Base-by-base conservation (phyloP, 768 basidiomycete species). In the Daedaleopsis sinensis region DNA sequence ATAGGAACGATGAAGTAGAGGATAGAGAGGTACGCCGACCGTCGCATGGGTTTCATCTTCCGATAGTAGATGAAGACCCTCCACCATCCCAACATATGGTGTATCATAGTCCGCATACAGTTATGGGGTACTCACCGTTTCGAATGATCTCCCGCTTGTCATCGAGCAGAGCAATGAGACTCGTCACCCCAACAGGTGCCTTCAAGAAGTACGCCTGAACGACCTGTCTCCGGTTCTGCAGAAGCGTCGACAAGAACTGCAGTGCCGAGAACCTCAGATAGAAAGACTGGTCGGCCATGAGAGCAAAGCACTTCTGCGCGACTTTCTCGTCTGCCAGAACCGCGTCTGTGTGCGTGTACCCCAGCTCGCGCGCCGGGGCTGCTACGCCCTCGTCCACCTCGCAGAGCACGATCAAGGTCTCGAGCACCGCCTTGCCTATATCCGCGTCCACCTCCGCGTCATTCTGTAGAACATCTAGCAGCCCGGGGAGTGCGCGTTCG, bases 131-230 rank as follows among this genome's bases (percentile, higher is more conserved):
- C 86, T 62, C 70, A 93, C 94, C 94, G 74, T 93, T 93, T 56
- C 93, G 81, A 62, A 96, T 89, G 51, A 96, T 93, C 71, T 96
- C 94, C 54, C 91, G 78, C 71, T 88, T 89, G 67, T 96, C 95
- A 63, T 94, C 93, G 36, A 96, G 77, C 11, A 88, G 82, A 1
- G 86, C 79, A 57, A 93, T 84, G 47, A 94, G 78, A 53, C 90
- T 89, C 4, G 84, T 78, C 15, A 89, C 82, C 7, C 94, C 95
- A 42, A 86, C 86, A 4, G 92, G 82, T 8, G 93, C 87, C 52
- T 89, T 94, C 65, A 98, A 79, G 72, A 99, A 96, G 74, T 95
- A 94, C n/a, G 82, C 83, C 73, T 99, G 97, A 11, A 97, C 87
- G 38, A 81, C 77, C 56, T 89, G 85, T 23, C 94, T 83, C 57